Evolutionary conservation across 1,284 basidiomycete species (phyloP).

Genomic region (Apiotrichum sp.): DNA sequence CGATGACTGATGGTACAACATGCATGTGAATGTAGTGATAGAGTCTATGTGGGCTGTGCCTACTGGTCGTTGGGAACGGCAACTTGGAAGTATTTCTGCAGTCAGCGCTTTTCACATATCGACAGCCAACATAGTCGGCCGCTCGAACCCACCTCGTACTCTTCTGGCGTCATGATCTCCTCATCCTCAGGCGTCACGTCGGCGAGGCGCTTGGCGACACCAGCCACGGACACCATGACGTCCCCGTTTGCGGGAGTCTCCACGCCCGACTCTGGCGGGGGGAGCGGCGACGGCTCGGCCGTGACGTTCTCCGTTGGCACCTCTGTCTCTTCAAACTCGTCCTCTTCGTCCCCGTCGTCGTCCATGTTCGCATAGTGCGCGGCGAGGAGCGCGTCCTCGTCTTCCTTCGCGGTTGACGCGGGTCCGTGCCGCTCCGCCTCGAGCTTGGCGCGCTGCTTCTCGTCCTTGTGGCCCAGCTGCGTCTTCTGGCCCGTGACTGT

Average conservation of each 20-base stretch:
- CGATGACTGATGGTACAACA: conserved; percentile 6
- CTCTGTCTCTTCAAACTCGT: conserved; percentile 15
- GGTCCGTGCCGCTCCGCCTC: conserved; percentile 4
- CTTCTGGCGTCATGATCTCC: conserved; percentile 47
- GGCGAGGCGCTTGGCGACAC: conserved; percentile 34
- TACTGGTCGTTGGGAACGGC: neutral
- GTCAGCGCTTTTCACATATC: neutral
- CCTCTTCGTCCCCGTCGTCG: conserved; percentile 18
- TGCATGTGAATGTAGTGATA: conserved; percentile 4
- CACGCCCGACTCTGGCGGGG: neutral
- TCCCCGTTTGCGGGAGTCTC: neutral
- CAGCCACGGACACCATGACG: conserved; percentile 30
- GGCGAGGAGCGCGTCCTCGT: conserved; percentile 29
- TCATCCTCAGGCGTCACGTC: conserved; percentile 45
- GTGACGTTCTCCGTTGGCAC: neutral
- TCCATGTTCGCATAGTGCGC: conserved; percentile 30
- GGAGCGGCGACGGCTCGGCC: neutral
- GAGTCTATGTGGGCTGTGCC: too few relatives aligned
- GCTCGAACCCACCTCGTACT: conserved; percentile 32
- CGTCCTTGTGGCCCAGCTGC: conserved; percentile 57
- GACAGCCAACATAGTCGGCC: too few relatives aligned
- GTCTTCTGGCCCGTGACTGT: conserved; percentile 90
- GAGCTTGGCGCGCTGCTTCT: conserved; percentile 9
- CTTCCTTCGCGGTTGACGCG: conserved; percentile 9
- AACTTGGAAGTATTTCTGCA: conserved; percentile 13